Evolutionary conservation across 306 rosid species (phyloP).

Genomic region (Rubus parviflorus): DNA sequence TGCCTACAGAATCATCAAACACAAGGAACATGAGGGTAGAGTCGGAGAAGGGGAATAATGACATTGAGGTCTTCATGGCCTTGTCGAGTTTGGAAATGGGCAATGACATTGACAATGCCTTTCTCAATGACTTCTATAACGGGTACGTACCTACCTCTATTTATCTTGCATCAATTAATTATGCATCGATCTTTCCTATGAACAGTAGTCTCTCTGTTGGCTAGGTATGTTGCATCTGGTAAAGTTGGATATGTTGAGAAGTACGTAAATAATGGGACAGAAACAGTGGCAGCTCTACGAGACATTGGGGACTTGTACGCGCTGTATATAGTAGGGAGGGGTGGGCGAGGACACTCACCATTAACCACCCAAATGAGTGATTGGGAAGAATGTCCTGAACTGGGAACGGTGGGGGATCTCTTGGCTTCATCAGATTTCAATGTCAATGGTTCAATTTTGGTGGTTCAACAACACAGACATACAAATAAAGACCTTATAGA

Average conservation of each 20-base stretch:
- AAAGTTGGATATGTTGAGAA: conserved; percentile 82
- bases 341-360: conserved; percentile 76
- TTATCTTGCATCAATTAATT: neutral
- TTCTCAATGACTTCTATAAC: conserved; percentile 72
- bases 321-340: conserved; percentile 78
- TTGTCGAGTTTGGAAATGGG: conserved; percentile 51
- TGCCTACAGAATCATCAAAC: conserved; percentile 20
- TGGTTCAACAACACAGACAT: conserved; percentile 81
- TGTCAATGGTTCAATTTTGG: conserved; percentile 70
- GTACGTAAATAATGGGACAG: conserved; percentile 57
- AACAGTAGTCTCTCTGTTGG: neutral
- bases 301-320: conserved; percentile 80
- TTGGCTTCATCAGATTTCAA: conserved; percentile 86
- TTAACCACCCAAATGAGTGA: conserved; percentile 85
- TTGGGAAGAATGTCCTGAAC: conserved; percentile 97
- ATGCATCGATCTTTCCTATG: neutral
- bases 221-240: conserved; percentile 67
- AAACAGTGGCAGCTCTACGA: conserved; percentile 58
- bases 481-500: conserved; percentile 47
- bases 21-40: conserved; percentile 26
- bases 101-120: conserved; percentile 61
- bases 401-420: conserved; percentile 94
- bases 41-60: conserved; percentile 25
- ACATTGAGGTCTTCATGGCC: conserved; percentile 57
- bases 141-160: conserved; percentile 33